Conservation (phyloP, 2,329 filamentous ascomycete genomes). For the Fusarium heterosporum region DNA sequence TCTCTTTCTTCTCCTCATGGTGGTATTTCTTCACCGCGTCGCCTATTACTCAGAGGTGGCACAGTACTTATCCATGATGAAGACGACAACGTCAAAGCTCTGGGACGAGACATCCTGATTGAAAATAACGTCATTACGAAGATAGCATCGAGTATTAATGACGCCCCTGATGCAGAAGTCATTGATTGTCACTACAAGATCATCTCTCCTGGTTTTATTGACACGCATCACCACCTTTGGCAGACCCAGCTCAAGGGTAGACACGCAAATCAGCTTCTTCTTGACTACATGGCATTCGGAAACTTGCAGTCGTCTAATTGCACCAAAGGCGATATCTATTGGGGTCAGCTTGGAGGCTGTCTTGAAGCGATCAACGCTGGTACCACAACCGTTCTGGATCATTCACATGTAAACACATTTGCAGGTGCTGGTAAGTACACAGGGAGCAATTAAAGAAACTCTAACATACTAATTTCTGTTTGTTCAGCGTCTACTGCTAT, state of each 20-base stretch:
- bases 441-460: too few relatives aligned
- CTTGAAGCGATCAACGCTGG: conserved; percentile 30
- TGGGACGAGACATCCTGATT: conserved; percentile 13
- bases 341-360: conserved; percentile 28
- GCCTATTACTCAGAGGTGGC: conserved; percentile 13
- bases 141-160: background rate
- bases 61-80: conserved; percentile 26
- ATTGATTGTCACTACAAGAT: conserved; percentile 4
- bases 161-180: background rate
- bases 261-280: conserved; percentile 3
- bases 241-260: conserved; percentile 24
- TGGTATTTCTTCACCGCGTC: background rate
- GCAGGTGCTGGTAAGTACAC: background rate
- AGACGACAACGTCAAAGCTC: conserved; percentile 5
- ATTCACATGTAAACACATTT: conserved; percentile 16
- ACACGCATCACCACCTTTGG: conserved; percentile 25
- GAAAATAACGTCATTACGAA: conserved; percentile 13
- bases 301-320: conserved; percentile 15
- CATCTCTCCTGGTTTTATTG: conserved; percentile 16
- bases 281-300: conserved; percentile 12
- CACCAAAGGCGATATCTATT: conserved; percentile 8
- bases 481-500: background rate
- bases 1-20: background rate
- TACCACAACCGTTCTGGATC: conserved; percentile 28
- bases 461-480: background rate